These are phyloP conservation scores for Penicillium alfredii DNA, from an alignment of 495 filamentous ascomycete genomes.

Conservation along the genomic window DNA sequence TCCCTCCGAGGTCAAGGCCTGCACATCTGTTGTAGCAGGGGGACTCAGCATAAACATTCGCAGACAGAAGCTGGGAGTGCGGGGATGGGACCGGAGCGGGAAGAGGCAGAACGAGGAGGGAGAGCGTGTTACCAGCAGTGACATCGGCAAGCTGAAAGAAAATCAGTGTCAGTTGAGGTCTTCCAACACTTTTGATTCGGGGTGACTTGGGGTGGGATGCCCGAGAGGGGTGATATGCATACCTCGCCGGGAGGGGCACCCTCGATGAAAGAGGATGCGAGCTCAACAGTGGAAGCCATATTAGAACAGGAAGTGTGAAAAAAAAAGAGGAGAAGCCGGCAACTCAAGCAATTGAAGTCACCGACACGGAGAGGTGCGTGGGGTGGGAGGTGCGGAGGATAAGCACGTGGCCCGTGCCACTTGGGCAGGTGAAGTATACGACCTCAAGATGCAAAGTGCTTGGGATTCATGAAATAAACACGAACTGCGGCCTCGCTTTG, in stretches of 20 bases:
- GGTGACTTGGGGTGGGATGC: conserved; percentile 2
- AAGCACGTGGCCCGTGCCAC: too few relatives aligned
- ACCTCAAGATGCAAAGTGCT: too few relatives aligned
- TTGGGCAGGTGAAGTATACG: too few relatives aligned
- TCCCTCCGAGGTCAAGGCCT: conserved; percentile 68
- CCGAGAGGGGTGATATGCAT: conserved; percentile 23
- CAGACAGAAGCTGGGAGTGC: conserved; percentile 6
- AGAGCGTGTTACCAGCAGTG: conserved; percentile 61
- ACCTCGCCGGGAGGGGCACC: conserved; percentile 97
- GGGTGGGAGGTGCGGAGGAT: too few relatives aligned
- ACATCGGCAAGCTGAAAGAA: conserved; percentile 79
- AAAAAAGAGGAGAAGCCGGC: neutral
- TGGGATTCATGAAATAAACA: too few relatives aligned
- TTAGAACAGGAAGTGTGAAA: neutral
- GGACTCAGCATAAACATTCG: conserved; percentile 13
- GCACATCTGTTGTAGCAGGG: conserved; percentile 62
- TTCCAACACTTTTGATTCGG: conserved; percentile 1
- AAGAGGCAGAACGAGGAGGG: neutral
- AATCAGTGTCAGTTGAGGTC: neutral
- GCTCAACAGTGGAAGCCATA: conserved; percentile 49
- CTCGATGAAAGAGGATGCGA: conserved; percentile 82
- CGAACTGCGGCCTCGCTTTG: too few relatives aligned
- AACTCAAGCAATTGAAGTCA: too few relatives aligned
- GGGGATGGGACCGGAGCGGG: neutral
- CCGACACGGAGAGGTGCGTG: too few relatives aligned